Conservation (phyloP, 2,329 filamentous ascomycete genomes). For the Teratosphaeria destructans region DNA sequence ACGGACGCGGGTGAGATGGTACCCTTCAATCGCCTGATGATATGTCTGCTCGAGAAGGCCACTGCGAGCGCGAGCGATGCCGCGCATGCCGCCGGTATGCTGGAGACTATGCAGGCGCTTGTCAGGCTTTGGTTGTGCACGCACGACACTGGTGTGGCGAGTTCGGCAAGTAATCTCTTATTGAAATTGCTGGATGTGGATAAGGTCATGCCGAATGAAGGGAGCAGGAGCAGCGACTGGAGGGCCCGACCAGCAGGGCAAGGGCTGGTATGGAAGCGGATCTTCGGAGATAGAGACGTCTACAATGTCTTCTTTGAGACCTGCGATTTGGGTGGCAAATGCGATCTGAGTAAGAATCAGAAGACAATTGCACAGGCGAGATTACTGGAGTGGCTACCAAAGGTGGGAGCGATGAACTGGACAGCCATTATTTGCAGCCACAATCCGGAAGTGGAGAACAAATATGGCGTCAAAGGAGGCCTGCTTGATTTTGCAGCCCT, state of each 20-base stretch:
- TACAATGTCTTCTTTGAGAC: slow-evolving; percentile 47
- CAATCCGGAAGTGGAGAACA: slow-evolving; percentile 40
- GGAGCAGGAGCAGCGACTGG: slow-evolving; percentile 1
- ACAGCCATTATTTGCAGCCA: slow-evolving; percentile 42
- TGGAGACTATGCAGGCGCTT: slow-evolving; percentile 44
- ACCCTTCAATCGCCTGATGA: slow-evolving; percentile 45
- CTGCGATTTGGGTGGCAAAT: slow-evolving; percentile 36
- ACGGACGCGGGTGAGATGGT: slow-evolving; percentile 20
- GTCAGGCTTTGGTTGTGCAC: slow-evolving; percentile 51
- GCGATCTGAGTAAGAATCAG: slow-evolving; percentile 33
- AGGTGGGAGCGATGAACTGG: slow-evolving; percentile 46
- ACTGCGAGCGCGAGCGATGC: slow-evolving; percentile 42
- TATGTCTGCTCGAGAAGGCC: slow-evolving; percentile 48
- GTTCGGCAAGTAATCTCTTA: slow-evolving; percentile 43
- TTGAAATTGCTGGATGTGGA: slow-evolving; percentile 44
- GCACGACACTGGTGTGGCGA: slow-evolving; percentile 44
- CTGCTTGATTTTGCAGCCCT: slow-evolving; percentile 46
- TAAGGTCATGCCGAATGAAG: slow-evolving; percentile 10
- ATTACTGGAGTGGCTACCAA: slow-evolving; percentile 47
- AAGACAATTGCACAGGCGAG: slow-evolving; percentile 52
- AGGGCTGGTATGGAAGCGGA: slow-evolving; percentile 50
- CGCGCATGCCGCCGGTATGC: slow-evolving; percentile 47
- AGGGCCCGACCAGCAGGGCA: slow-evolving; percentile 26
- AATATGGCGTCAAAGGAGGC: slow-evolving; percentile 25
- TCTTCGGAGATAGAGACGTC: slow-evolving; percentile 51